Evolutionary conservation across 208 protist species (phyloP).

Genomic region (Crithidia expoeki): DNA sequence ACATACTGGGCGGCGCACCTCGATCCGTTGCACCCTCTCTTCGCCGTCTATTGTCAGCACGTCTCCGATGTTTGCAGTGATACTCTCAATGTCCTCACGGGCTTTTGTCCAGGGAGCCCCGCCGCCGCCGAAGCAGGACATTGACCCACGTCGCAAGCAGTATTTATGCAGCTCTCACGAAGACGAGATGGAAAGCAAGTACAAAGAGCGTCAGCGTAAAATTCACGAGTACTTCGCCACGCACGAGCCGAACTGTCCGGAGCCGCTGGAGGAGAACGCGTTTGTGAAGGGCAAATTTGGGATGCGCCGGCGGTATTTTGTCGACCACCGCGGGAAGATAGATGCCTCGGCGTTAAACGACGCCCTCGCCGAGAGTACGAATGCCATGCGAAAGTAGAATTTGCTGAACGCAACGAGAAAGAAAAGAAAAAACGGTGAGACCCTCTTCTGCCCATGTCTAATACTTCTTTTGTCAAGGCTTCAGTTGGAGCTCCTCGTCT

Average conservation of each 20-base stretch:
- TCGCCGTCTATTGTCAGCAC: neutral
- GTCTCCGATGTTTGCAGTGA: neutral
- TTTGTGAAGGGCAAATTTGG: conserved; percentile 74
- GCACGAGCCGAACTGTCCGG: conserved; percentile 59
- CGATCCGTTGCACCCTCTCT: neutral
- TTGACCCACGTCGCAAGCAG: conserved; percentile 22
- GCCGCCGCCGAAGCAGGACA: conserved; percentile 41
- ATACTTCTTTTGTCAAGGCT: too few species aligned
- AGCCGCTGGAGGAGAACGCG: conserved; percentile 76
- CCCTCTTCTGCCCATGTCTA: neutral
- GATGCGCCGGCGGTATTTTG: conserved; percentile 75
- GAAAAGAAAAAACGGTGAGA: neutral
- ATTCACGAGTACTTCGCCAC: conserved; percentile 58
- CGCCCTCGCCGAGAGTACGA: conserved; percentile 57
- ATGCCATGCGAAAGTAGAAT: conserved; percentile 62
- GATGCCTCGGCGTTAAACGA: conserved; percentile 37
- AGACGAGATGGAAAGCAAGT: conserved; percentile 41
- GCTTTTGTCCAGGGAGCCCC: conserved; percentile 72
- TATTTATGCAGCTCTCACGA: conserved; percentile 25
- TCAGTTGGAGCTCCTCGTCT: too few species aligned
- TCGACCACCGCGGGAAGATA: conserved; percentile 38
- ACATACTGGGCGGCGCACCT: neutral
- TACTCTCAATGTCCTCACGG: conserved; percentile 16
- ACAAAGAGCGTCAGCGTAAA: conserved; percentile 42
- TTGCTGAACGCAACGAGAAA: too few species aligned